Evolutionary conservation across 2,329 filamentous ascomycete species (phyloP).

Genomic region (Epicoccum sorghinum): DNA sequence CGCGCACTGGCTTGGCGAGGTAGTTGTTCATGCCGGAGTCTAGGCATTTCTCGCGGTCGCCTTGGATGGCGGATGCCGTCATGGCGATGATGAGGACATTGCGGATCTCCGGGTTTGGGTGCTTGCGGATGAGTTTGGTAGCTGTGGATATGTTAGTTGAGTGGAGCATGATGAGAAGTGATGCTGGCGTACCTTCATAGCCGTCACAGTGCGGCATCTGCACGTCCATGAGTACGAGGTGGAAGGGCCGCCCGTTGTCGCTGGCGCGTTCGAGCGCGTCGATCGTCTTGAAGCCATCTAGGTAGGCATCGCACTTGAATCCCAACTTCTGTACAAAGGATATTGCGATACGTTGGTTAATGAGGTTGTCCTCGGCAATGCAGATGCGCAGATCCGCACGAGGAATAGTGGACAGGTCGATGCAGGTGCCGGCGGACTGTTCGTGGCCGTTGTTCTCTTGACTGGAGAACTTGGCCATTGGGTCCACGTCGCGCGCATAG

Average conservation of each 20-base stretch:
- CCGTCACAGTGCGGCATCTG: constrained; percentile 95
- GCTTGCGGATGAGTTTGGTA: constrained; percentile 79
- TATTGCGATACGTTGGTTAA: constrained; percentile 93
- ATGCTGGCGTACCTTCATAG: constrained; percentile 64
- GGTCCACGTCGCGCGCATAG: constrained; percentile 55
- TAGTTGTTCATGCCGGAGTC: constrained; percentile 98
- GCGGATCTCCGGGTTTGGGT: constrained; percentile 75
- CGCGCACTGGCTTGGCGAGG: constrained; percentile 91
- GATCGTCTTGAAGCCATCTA: constrained; percentile 86
- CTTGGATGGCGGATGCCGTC: constrained; percentile 94
- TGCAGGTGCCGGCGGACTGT: constrained; percentile 43
- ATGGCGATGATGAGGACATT: constrained; percentile 94
- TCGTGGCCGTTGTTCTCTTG: constrained; percentile 53
- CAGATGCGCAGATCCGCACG: constrained; percentile 83
- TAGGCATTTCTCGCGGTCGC: constrained; percentile 93
- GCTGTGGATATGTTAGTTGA: constrained; percentile 54
- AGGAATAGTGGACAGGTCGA: constrained; percentile 69
- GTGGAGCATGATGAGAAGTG: neutral
- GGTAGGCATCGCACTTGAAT: constrained; percentile 85
- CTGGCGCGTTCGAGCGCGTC: constrained; percentile 80
- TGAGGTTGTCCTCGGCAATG: constrained; percentile 93
- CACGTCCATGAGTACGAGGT: constrained; percentile 93
- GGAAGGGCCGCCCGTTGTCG: constrained; percentile 76
- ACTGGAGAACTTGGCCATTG: constrained; percentile 63
- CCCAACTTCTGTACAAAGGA: constrained; percentile 87